Evolutionary conservation across 2,329 filamentous ascomycete genomes (phyloP), one percentile per base, ranked within the genome.

Genomic region (Botrytis byssoidea): DNA sequence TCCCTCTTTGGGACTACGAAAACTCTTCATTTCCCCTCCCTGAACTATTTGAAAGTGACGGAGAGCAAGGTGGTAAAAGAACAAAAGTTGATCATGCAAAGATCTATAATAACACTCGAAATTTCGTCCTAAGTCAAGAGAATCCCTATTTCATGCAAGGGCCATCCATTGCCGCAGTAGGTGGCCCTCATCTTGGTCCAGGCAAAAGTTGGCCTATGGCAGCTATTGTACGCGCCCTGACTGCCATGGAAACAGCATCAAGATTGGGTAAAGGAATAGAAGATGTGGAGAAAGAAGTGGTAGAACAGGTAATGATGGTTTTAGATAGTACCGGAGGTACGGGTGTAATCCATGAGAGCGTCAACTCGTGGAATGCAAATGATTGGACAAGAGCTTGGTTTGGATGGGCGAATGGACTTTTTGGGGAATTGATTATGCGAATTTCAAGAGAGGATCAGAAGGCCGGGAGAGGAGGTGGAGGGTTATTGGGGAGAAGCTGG

Each of bases 101-200:
- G 22, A 86, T 92, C 3, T 97, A 97, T 81, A 87, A 90, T 77
- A 94, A 93, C 81, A 97, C 94, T 0, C 88, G 94, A 74, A 86
- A 87, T 70, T 95, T 95, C 87, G 89, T 95, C 73, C 86, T 97
- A n/a, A 88, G 89, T 74, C 87, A 88, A 68, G 88, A 88, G 0
- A 97, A 97, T 78, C 94, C 94, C 0, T 97, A 96, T 82, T 97
- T 88, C 77, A 84, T 86, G 82, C 83, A 82, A 42, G 79, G 79
- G 0, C 78, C 79, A 0, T 74, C 77, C 7, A 91, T 96, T 79
- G 88, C 88, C 3, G 79, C 79, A 92, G 91, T 96, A 72, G 93
- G 94, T 10, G 93, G 86, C 1, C 85, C 86, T 6, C 87, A 87
- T 78, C 88, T 95, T 71, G 93, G 93, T 0, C 86, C 87, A 0